Evolutionary conservation across 257 asterid species (phyloP).

Genomic region (Solanum habrochaites): DNA sequence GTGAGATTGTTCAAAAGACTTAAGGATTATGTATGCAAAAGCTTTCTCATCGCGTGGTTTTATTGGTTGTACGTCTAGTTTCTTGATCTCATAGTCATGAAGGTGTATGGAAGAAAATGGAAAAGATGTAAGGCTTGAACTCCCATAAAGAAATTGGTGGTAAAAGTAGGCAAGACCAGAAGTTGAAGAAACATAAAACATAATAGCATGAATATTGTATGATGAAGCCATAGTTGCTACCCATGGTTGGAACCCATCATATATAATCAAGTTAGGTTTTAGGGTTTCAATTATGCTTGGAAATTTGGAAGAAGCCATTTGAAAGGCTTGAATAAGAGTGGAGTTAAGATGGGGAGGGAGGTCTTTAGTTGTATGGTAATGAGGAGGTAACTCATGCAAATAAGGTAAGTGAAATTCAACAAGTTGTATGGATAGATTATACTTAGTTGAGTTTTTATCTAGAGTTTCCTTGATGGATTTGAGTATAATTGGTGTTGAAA

Average conservation of each 20-base stretch:
- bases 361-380: conserved; percentile 36
- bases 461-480: conserved; percentile 17
- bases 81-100: conserved; percentile 1
- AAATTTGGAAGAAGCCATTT: conserved; percentile 14
- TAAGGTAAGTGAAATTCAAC: conserved; percentile 24
- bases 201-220: conserved; percentile 9
- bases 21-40: not conserved
- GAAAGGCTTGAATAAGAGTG: conserved; percentile 18
- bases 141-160: not conserved
- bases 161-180: conserved; percentile 2
- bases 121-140: not conserved
- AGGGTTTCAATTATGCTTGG: conserved; percentile 7
- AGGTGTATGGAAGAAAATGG: not conserved
- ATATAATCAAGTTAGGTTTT: conserved; percentile 28
- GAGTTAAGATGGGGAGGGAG: conserved; percentile 35
- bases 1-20: not conserved
- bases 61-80: not conserved
- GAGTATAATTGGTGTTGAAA: conserved; percentile 38
- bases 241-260: conserved; percentile 30
- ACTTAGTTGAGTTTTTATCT: not conserved
- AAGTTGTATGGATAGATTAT: conserved; percentile 12
- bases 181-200: conserved; percentile 22
- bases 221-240: conserved; percentile 4
- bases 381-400: conserved; percentile 28
- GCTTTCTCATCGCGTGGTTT: not conserved